Percentiles rank a stretch among this genome's conserved stretches.
phyloP scores from a whole-genome alignment of 768 basidiomycete species.

The Mycena rosella region DNA sequence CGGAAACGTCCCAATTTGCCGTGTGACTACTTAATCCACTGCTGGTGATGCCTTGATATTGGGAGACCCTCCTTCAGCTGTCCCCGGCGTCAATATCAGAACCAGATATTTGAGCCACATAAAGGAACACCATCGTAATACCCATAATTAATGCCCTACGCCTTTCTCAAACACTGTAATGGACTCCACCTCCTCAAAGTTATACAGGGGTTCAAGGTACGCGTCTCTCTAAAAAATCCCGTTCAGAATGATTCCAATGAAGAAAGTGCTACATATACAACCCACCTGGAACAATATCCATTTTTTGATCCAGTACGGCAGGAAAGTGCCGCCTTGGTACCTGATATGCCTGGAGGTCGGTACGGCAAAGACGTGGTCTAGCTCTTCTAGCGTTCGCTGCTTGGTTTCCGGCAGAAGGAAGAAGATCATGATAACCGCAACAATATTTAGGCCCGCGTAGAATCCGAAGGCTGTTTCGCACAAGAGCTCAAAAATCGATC shows the following conservation, averaged over 20 bases:
- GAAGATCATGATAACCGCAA: constrained; percentile 68
- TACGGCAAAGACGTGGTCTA: constrained; percentile 65
- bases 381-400: constrained; percentile 61
- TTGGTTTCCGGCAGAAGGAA: constrained; percentile 66
- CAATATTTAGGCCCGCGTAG: constrained; percentile 65
- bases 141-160: constrained; percentile 47
- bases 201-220: constrained; percentile 60
- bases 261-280: background rate
- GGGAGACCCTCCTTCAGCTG: too few species aligned
- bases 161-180: constrained; percentile 60
- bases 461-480: constrained; percentile 63
- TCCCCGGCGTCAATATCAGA: too few species aligned
- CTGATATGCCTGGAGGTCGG: constrained; percentile 57
- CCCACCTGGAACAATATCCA: constrained; percentile 52
- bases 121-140: too few species aligned
- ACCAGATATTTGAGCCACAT: too few species aligned
- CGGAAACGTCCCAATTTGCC: too few species aligned
- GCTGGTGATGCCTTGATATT: too few species aligned
- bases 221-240: constrained; percentile 43
- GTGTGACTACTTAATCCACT: too few species aligned
- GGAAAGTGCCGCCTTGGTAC: constrained; percentile 58
- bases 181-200: constrained; percentile 65
- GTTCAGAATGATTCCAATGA: background rate
- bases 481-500: background rate
- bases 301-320: constrained; percentile 66